Conservation (phyloP, 2,329 filamentous ascomycete species). For the Arthrobotrys musiformis region DNA sequence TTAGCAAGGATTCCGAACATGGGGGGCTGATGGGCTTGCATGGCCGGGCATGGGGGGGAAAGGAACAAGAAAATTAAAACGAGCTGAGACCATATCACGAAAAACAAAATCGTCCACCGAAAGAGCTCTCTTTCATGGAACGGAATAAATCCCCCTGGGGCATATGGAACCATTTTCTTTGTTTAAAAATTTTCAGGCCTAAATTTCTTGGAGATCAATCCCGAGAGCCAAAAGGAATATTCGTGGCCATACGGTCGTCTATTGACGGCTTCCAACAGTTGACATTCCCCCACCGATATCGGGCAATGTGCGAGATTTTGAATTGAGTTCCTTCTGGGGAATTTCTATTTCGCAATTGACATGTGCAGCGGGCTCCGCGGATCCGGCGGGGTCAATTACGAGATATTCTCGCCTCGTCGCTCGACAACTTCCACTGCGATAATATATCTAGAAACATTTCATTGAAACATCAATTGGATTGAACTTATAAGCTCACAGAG, state of each 20-base stretch:
- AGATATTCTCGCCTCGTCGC: not conserved
- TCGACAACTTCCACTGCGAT: not conserved
- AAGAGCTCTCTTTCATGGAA: not conserved
- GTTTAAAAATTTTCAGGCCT: not conserved
- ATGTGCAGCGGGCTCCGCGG: slow-evolving; percentile 25
- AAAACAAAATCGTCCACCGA: not conserved
- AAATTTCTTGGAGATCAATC: slow-evolving; percentile 18
- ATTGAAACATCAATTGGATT: not conserved
- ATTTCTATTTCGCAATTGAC: not conserved
- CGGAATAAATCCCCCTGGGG: slow-evolving; percentile 10
- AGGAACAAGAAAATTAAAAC: not conserved
- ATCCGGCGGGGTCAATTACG: slow-evolving; percentile 1
- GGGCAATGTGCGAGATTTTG: not conserved
- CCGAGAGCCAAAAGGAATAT: slow-evolving; percentile 15
- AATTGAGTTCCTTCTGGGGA: not conserved
- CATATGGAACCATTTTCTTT: not conserved
- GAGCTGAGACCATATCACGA: not conserved
- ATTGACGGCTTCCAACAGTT: not conserved
- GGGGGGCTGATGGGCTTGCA: not conserved
- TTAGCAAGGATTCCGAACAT: slow-evolving; percentile 23
- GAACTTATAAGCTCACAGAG: not conserved
- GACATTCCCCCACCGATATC: slow-evolving; percentile 8
- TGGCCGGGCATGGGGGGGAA: slow-evolving; percentile 15
- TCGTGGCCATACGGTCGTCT: too few relatives aligned
- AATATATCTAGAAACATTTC: slow-evolving; percentile 1